Conservation (phyloP, 495 filamentous ascomycete genomes). For the Penicillium herquei region DNA sequence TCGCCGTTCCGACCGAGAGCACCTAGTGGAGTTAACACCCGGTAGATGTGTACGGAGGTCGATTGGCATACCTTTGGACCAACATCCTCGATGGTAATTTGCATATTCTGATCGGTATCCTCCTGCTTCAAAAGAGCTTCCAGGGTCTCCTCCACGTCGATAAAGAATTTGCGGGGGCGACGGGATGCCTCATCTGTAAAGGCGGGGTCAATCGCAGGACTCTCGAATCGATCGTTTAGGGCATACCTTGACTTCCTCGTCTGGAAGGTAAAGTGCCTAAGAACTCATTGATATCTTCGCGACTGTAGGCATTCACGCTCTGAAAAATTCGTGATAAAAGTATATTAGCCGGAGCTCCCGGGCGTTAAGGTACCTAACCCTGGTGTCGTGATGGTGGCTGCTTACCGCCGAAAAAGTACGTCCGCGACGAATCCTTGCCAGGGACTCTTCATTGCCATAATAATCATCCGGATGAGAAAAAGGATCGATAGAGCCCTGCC, state of each 20-base stretch:
- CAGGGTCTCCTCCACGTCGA: constrained; percentile 75
- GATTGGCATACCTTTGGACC: constrained; percentile 74
- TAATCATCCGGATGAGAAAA: constrained; percentile 50
- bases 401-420: constrained; percentile 51
- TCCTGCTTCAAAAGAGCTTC: constrained; percentile 71
- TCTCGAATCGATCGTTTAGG: background rate
- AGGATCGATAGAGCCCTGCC: constrained; percentile 41
- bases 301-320: constrained; percentile 38
- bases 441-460: constrained; percentile 45
- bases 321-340: constrained; percentile 15
- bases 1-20: constrained; percentile 78
- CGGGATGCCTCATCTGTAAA: constrained; percentile 48
- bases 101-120: constrained; percentile 86
- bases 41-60: background rate
- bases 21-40: constrained; percentile 43
- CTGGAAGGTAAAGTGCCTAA: constrained; percentile 35
- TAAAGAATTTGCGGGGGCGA: constrained; percentile 65
- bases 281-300: constrained; percentile 35
- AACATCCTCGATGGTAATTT: constrained; percentile 94
- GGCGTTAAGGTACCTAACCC: background rate
- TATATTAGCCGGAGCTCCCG: constrained; percentile 11
- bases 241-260: constrained; percentile 50
- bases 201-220: constrained; percentile 7
- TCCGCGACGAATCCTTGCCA: constrained; percentile 34
- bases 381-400: constrained; percentile 16